phyloP scores from a whole-genome alignment of 2,329 filamentous ascomycete genomes.

The Fusarium mexicanum region DNA sequence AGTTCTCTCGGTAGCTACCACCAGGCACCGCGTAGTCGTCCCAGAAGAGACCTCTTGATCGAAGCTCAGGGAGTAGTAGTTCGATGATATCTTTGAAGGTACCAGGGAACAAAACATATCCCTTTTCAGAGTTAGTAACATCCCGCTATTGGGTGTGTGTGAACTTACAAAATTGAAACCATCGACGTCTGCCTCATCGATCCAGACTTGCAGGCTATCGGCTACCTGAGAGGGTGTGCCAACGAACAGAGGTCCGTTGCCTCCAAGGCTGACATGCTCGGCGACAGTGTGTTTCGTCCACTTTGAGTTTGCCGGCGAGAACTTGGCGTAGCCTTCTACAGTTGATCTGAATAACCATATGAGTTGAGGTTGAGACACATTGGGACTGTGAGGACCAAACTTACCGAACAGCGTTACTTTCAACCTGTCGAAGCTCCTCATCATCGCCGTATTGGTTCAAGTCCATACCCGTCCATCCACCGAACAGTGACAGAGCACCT shows the following conservation, averaged over 20 bases:
- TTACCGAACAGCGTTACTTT: conserved; percentile 67
- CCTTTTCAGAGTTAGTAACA: conserved; percentile 45
- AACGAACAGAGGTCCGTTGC: conserved; percentile 71
- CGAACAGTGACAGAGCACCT: conserved; percentile 75
- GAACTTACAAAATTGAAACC: conserved; percentile 76
- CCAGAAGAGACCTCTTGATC: conserved; percentile 66
- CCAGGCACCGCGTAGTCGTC: conserved; percentile 62
- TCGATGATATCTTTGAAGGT: conserved; percentile 76
- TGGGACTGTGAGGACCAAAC: background rate
- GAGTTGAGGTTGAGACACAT: background rate
- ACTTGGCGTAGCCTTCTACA: conserved; percentile 64
- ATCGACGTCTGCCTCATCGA: conserved; percentile 75
- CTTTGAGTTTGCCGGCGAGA: conserved; percentile 67
- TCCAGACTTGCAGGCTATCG: conserved; percentile 74
- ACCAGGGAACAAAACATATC: conserved; percentile 73
- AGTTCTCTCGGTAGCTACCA: conserved; percentile 70
- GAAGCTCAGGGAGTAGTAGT: conserved; percentile 71
- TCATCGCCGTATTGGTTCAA: conserved; percentile 69
- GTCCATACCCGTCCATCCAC: conserved; percentile 75
- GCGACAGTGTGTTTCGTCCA: conserved; percentile 79
- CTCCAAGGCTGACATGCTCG: conserved; percentile 73
- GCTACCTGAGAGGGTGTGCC: conserved; percentile 73
- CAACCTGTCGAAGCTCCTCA: conserved; percentile 69
- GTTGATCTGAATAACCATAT: conserved; percentile 52
- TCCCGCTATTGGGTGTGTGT: accelerated